Percentiles rank a stretch among this genome's conserved stretches.
Conservation (phyloP, 805 yeast genomes). For the Cyberlindnera euphorbiiphila region DNA sequence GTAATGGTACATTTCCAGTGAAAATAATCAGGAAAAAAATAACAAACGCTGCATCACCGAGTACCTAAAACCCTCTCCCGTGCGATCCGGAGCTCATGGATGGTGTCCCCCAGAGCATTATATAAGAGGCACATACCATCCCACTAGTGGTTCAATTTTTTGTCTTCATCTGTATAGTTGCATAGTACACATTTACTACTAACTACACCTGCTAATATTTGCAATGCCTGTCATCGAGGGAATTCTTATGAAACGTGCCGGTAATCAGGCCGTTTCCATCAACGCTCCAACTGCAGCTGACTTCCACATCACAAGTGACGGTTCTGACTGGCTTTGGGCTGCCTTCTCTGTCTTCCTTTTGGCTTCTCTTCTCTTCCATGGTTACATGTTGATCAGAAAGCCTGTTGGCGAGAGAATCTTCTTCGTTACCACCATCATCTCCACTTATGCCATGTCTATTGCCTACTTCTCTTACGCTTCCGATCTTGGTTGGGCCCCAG, state of each 20-base stretch:
- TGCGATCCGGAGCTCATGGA: no score
- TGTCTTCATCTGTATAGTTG: no score
- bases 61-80: no score
- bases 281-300: constrained; percentile 35
- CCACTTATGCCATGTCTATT: constrained; percentile 39
- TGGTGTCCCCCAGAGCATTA: no score
- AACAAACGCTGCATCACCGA: no score
- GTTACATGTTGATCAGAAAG: constrained; percentile 25
- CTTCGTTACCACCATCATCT: constrained; percentile 39
- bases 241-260: constrained; percentile 16
- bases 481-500: constrained; percentile 50
- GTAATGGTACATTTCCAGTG: no score
- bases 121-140: no score
- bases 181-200: no score
- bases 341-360: constrained; percentile 45
- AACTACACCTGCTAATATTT: no score
- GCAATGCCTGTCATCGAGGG: constrained; percentile 8
- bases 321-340: constrained; percentile 69
- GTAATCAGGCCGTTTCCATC: constrained; percentile 18
- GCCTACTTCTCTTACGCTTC: constrained; percentile 56
- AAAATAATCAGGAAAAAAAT: no score
- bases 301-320: constrained; percentile 49
- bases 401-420: constrained; percentile 28
- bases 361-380: constrained; percentile 29
- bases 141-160: no score